Conservation (phyloP, 2,329 filamentous ascomycete species). For the Penicillium sp. region DNA sequence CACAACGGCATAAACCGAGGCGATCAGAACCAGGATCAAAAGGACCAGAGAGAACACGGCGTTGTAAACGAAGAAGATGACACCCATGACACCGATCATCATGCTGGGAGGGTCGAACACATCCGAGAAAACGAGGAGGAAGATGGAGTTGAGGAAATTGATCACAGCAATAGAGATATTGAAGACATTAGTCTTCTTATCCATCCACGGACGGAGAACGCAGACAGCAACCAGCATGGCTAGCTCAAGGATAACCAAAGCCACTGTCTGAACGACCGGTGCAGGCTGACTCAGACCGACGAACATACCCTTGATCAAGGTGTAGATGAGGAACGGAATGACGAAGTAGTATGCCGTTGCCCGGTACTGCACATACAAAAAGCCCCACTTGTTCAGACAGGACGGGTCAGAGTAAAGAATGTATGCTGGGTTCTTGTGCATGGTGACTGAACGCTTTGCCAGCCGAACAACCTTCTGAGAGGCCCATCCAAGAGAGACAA, state of each 20-base stretch:
- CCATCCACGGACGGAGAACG: slow-evolving; percentile 92
- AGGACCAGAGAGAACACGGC: slow-evolving; percentile 79
- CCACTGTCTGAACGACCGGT: slow-evolving; percentile 73
- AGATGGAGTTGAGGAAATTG: slow-evolving; percentile 89
- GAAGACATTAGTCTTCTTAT: slow-evolving; percentile 96
- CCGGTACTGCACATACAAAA: slow-evolving; percentile 95
- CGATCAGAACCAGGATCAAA: slow-evolving; percentile 75
- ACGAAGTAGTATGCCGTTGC: slow-evolving; percentile 96
- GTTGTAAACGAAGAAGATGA: slow-evolving; percentile 85
- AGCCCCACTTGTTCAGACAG: slow-evolving; percentile 95
- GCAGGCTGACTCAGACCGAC: slow-evolving; percentile 74
- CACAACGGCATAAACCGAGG: slow-evolving; percentile 74
- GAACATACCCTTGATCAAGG: slow-evolving; percentile 84
- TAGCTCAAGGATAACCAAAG: slow-evolving; percentile 78
- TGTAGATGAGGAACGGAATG: slow-evolving; percentile 72
- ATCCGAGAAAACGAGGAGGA: slow-evolving; percentile 82
- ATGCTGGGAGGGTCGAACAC: slow-evolving; percentile 81
- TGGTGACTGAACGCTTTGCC: slow-evolving; percentile 78
- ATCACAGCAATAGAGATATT: slow-evolving; percentile 88
- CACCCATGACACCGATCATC: slow-evolving; percentile 82
- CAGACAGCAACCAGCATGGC: slow-evolving; percentile 72
- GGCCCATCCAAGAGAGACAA: slow-evolving; percentile 76
- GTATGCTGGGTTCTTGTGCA: slow-evolving; percentile 96
- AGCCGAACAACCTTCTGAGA: slow-evolving; percentile 86
- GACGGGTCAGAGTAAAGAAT: slow-evolving; percentile 96